Evolutionary conservation across 2,329 filamentous ascomycete genomes (phyloP).

Genomic region (Ceratocystiopsis brevicomis): DNA sequence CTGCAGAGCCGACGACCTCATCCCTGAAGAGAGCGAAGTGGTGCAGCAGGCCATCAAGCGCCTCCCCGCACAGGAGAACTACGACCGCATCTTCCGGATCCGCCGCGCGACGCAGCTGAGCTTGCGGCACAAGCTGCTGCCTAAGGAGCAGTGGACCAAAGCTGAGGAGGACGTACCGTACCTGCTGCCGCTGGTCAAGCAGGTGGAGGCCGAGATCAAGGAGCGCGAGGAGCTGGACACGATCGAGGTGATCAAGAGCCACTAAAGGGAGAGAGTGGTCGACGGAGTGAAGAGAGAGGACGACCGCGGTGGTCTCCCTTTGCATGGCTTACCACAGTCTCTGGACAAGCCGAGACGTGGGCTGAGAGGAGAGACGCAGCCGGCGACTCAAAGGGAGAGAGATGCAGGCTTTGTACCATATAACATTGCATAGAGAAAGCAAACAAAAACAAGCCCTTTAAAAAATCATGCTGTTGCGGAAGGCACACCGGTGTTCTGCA

Average conservation of each 20-base stretch:
- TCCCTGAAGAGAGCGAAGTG: constrained; percentile 76
- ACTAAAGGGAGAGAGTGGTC: constrained; percentile 12
- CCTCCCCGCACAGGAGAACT: constrained; percentile 72
- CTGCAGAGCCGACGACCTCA: constrained; percentile 74
- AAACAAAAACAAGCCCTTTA: too few relatives aligned
- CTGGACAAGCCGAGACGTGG: too few relatives aligned
- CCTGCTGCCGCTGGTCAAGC: constrained; percentile 31
- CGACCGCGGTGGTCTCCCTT: too few relatives aligned
- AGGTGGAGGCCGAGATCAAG: constrained; percentile 27
- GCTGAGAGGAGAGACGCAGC: too few relatives aligned
- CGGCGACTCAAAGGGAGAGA: too few relatives aligned
- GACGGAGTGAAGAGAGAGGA: too few relatives aligned
- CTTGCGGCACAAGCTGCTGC: constrained; percentile 43
- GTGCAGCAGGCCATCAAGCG: constrained; percentile 82
- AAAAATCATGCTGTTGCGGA: too few relatives aligned
- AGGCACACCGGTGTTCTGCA: too few relatives aligned
- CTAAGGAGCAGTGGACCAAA: constrained; percentile 43
- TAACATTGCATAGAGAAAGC: too few relatives aligned
- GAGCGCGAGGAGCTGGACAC: constrained; percentile 35
- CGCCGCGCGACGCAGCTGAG: constrained; percentile 76
- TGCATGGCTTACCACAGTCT: too few relatives aligned
- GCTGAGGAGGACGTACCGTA: constrained; percentile 36
- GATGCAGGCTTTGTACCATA: too few relatives aligned
- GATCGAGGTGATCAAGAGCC: constrained; percentile 30
- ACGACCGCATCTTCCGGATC: constrained; percentile 95